These are phyloP conservation scores for Cyanodermella asteris DNA, from an alignment of 2,329 filamentous ascomycete genomes.

Conservation along the genomic window DNA sequence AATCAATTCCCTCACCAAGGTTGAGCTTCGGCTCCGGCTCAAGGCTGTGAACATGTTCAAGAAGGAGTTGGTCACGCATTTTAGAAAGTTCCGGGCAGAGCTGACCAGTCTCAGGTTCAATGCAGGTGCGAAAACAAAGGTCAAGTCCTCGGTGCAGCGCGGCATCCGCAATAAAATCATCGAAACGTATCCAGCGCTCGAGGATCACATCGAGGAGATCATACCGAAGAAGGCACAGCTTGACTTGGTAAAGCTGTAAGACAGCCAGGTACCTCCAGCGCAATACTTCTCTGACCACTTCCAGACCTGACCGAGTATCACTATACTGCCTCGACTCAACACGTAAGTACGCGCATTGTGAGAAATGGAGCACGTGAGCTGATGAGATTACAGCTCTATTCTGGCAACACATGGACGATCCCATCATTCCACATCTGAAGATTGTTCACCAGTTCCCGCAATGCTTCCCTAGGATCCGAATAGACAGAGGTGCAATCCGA, in stretches of 20 bases:
- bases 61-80: conserved; percentile 46
- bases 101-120: conserved; percentile 35
- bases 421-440: conserved; percentile 66
- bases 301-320: conserved; percentile 59
- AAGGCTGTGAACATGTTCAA: conserved; percentile 93
- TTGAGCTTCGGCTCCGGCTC: no score
- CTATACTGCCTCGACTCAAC: conserved; percentile 75
- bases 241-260: conserved; percentile 65
- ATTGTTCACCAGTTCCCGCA: conserved; percentile 79
- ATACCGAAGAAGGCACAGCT: conserved; percentile 87
- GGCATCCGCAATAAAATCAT: conserved; percentile 62
- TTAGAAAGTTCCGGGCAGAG: neutral
- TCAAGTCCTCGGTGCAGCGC: conserved; percentile 90
- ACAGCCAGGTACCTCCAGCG: conserved; percentile 3
- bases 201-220: conserved; percentile 77
- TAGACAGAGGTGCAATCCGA: conserved; percentile 87
- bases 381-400: conserved; percentile 63
- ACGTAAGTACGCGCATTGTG: no score
- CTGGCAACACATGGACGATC: conserved; percentile 63
- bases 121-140: conserved; percentile 69
- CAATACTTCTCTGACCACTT: conserved; percentile 1
- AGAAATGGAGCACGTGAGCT: neutral
- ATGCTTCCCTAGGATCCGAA: conserved; percentile 64
- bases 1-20: no score
- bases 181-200: conserved; percentile 65